phyloP scores from a whole-genome alignment of 2,329 filamentous ascomycete genomes.

The Magnaporthiopsis rhizophila region DNA sequence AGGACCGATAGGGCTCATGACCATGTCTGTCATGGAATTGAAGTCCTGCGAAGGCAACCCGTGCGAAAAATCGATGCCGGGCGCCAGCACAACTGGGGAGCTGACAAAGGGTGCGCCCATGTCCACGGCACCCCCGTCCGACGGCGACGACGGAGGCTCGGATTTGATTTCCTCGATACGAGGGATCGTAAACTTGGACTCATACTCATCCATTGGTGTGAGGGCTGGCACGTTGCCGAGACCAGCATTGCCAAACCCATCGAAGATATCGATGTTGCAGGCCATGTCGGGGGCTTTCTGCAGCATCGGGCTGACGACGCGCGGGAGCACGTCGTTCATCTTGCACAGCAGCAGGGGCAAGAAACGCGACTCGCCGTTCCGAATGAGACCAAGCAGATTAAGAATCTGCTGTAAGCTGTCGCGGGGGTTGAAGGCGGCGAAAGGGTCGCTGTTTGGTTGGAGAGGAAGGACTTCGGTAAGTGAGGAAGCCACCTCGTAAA shows the following conservation, averaged over 20 bases:
- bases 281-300: constrained; percentile 48
- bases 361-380: constrained; percentile 69
- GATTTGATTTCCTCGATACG: constrained; percentile 30
- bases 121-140: constrained; percentile 27
- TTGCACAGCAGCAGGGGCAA: constrained; percentile 70
- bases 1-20: constrained; percentile 41
- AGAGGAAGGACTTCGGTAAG: constrained; percentile 66
- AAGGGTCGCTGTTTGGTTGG: constrained; percentile 53
- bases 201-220: constrained; percentile 36
- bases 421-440: constrained; percentile 53
- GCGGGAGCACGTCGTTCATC: constrained; percentile 62
- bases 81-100: constrained; percentile 47
- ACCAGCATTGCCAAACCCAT: constrained; percentile 55
- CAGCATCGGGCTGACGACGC: constrained; percentile 51
- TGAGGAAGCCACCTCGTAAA: constrained; percentile 68
- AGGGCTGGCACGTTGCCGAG: constrained; percentile 47
- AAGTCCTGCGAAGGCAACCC: constrained; percentile 31
- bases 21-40: constrained; percentile 43
- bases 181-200: constrained; percentile 35
- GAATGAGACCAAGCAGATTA: constrained; percentile 59
- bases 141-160: constrained; percentile 27
- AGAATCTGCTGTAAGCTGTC: constrained; percentile 67
- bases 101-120: constrained; percentile 44
- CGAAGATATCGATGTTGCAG: constrained; percentile 52
- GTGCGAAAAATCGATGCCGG: constrained; percentile 40